A percentile compares a stretch with the other conserved stretches of the same genome.
These are phyloP conservation scores for Raffaelea ambrosiae DNA, from an alignment of 2,329 filamentous ascomycete genomes.

Conservation along the genomic window DNA sequence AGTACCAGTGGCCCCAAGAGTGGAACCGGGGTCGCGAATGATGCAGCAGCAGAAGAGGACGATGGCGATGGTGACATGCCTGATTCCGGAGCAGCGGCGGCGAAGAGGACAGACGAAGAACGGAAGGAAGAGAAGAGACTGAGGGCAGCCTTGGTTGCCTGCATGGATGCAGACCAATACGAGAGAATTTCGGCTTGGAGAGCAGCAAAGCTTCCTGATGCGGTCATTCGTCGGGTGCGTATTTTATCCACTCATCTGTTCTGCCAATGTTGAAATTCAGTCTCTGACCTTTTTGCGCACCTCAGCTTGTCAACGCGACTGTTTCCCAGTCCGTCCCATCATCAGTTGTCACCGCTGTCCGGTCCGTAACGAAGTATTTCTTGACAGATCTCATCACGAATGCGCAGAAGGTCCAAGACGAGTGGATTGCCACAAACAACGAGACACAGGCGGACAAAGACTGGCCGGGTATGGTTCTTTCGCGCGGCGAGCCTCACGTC, in stretches of 20 bases:
- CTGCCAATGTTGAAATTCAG: too few relatives aligned
- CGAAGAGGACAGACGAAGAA: constrained; percentile 38
- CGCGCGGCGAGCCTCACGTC: constrained; percentile 17
- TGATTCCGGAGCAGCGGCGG: constrained; percentile 19
- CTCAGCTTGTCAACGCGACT: constrained; percentile 68
- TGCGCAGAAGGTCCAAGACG: constrained; percentile 60
- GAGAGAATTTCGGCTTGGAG: constrained; percentile 64
- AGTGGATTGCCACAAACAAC: constrained; percentile 54
- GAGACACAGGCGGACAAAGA: constrained; percentile 46
- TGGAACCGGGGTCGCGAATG: constrained; percentile 13
- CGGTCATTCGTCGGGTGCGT: constrained; percentile 58
- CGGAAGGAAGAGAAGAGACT: constrained; percentile 58
- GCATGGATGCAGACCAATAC: constrained; percentile 59
- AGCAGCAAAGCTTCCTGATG: constrained; percentile 58
- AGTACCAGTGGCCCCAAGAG: constrained; percentile 24
- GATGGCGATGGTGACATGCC: constrained; percentile 24
- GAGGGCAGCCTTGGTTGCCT: constrained; percentile 52
- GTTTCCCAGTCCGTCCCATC: constrained; percentile 70
- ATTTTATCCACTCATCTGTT: neutral
- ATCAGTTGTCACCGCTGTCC: constrained; percentile 67
- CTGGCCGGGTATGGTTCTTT: constrained; percentile 19
- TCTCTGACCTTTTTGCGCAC: too few relatives aligned
- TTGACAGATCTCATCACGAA: constrained; percentile 67
- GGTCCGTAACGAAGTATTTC: constrained; percentile 68
- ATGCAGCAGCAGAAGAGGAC: constrained; percentile 29